Evolutionary conservation across 495 filamentous ascomycete genomes (phyloP), one percentile per base, ranked within the genome.

Genomic region (Hypoxylon trugodes): DNA sequence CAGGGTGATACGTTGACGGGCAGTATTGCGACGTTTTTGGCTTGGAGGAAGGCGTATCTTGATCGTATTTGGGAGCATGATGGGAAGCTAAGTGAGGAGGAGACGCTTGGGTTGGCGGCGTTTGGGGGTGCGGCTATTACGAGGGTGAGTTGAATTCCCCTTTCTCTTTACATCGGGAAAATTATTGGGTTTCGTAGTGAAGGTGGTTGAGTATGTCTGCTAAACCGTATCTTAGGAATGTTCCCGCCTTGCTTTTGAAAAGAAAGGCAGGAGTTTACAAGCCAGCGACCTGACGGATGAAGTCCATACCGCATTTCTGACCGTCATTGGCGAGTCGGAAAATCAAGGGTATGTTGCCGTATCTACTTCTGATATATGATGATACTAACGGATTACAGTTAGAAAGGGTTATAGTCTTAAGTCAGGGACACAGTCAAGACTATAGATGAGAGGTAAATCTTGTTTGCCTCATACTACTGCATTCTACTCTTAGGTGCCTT

Each of bases 1-100:
- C 95, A 98, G 73, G 95, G 95, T 7, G 95, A 98, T 78, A 98
- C 95, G 7, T 77, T 98, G 65, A 98, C 95, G 2, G 95, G 95
- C 6, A 87, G 86, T 43, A 79, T 98, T 63, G 95, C 87, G 1
- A 98, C 95, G 10, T 81, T 98, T 61, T 73, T 98, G 59, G 93
- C 86, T 15, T 98, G 92, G 87, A 76, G 93, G 56, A 87, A 87
- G 67, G 90, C 92, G 19, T 98, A 98, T 75, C 80, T 89, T 47
- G 88, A 96, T 50, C 79, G 80, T 40, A 60, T 96, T 10, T 98
- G 95, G 95, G 90, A 93, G 55, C 83, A 87, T 68, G 85, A 84
- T 6, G 81, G 79, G 5, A 76, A 79, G 45, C 63, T 91, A 52
- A 71, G 75, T 38, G 75, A 78, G 54, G 78, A 73, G 16, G 94